Conservation (phyloP, 176 grass and related monocot genomes). For the Saccharum spontaneum region DNA sequence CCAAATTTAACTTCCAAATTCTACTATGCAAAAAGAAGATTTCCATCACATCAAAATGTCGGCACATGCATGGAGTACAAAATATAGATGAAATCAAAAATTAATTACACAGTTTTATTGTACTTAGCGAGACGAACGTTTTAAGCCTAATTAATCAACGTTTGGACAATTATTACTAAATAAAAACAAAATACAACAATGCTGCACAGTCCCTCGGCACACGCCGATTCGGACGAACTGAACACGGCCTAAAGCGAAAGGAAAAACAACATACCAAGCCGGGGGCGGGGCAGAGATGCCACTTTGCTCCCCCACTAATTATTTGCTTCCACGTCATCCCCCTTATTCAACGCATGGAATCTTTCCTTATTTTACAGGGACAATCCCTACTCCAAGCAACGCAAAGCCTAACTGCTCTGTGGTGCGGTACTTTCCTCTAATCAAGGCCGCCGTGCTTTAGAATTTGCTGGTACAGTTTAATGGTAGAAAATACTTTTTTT, state of each 20-base stretch:
- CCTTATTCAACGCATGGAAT: constrained; percentile 28
- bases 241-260: neutral
- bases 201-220: rapidly evolving
- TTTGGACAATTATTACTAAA: no score
- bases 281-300: neutral
- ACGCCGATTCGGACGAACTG: no score
- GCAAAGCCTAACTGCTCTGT: constrained; percentile 18
- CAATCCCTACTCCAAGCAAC: constrained; percentile 35
- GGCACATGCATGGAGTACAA: no score
- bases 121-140: no score
- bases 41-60: no score
- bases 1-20: no score
- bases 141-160: no score
- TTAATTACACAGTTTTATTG: no score
- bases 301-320: constrained; percentile 37
- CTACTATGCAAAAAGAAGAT: no score
- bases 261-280: constrained; percentile 1
- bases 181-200: no score
- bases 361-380: constrained; percentile 42
- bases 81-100: no score
- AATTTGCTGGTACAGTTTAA: neutral
- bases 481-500: neutral
- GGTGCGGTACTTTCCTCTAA: neutral
- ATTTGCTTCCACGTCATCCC: constrained; percentile 26
- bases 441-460: neutral